Conservation (phyloP, 139 green algal species). For the Chlamydomonas incerta region DNA sequence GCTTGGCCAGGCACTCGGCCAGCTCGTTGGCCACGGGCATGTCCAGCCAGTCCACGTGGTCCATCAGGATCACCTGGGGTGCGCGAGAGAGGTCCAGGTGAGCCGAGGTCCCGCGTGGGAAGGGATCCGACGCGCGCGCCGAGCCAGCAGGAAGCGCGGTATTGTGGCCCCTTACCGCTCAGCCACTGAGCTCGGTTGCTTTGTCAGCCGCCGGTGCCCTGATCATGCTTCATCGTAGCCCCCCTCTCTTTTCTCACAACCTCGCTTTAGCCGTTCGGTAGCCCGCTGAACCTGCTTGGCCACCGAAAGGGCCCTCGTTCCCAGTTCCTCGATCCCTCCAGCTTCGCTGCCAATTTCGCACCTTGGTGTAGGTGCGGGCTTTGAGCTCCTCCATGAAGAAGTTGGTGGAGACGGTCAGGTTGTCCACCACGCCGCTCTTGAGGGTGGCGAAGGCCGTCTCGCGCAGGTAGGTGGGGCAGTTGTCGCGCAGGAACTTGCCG, state of each 20-base stretch:
- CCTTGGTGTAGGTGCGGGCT: constrained; percentile 93
- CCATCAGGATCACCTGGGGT: constrained; percentile 96
- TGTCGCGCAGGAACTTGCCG: constrained; percentile 90
- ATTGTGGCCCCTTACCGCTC: too few species aligned
- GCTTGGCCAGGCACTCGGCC: constrained; percentile 72
- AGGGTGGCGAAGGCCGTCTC: constrained; percentile 83
- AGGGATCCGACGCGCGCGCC: too few species aligned
- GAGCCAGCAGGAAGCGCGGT: too few species aligned
- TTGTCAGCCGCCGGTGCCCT: too few species aligned
- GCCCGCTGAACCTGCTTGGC: too few species aligned
- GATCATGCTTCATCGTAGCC: too few species aligned
- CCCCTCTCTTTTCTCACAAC: too few species aligned
- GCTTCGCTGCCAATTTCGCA: not conserved
- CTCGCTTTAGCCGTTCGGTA: too few species aligned
- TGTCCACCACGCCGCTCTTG: constrained; percentile 77
- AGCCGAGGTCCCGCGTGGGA: too few species aligned
- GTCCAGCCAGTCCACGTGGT: constrained; percentile 97
- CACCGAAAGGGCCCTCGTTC: too few species aligned
- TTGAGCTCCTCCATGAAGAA: constrained; percentile 92
- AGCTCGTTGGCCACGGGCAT: constrained; percentile 67
- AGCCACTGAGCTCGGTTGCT: too few species aligned
- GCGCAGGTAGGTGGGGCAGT: constrained; percentile 95
- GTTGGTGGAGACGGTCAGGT: constrained; percentile 83
- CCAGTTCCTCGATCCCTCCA: not conserved
- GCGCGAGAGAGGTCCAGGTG: too few species aligned